Conservation (phyloP, 2,329 filamentous ascomycete species). For the Trichoderma afroharzianum region DNA sequence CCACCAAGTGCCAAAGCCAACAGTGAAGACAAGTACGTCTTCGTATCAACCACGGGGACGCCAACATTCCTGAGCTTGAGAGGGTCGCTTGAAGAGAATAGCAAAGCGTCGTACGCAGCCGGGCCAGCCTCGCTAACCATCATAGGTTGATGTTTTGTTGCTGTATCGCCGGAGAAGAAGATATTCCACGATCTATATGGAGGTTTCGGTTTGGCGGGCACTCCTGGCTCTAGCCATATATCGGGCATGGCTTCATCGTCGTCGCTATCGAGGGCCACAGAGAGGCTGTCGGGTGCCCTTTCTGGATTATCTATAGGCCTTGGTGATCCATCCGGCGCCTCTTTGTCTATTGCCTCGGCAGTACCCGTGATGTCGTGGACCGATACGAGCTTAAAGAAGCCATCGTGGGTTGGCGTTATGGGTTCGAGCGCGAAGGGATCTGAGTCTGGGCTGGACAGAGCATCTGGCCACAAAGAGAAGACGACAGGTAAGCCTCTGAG, state of each 20-base stretch:
- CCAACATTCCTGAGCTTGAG: constrained; percentile 36
- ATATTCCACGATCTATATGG: constrained; percentile 66
- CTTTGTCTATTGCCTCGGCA: not conserved
- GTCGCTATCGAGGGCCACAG: not conserved
- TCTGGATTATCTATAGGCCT: not conserved
- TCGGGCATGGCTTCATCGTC: constrained; percentile 22
- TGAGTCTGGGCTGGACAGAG: constrained; percentile 7
- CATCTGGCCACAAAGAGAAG: not conserved
- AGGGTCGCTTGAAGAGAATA: constrained; percentile 42
- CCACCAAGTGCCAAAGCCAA: constrained; percentile 66
- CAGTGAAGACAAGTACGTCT: constrained; percentile 54
- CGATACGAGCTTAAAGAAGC: constrained; percentile 31
- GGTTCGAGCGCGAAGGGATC: constrained; percentile 21
- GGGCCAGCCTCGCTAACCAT: constrained; percentile 69
- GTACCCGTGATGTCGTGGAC: constrained; percentile 4
- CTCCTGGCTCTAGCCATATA: constrained; percentile 47
- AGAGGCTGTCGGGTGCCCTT: not conserved
- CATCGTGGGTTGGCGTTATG: constrained; percentile 25
- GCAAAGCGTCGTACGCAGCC: constrained; percentile 60
- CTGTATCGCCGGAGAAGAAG: constrained; percentile 47
- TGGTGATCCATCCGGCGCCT: not conserved
- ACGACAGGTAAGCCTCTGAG: not conserved
- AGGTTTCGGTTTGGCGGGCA: constrained; percentile 28
- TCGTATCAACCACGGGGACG: constrained; percentile 44
- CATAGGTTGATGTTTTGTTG: constrained; percentile 37